Evolutionary conservation across 1,284 basidiomycete species (phyloP).

Genomic region (Takashimella koratensis): DNA sequence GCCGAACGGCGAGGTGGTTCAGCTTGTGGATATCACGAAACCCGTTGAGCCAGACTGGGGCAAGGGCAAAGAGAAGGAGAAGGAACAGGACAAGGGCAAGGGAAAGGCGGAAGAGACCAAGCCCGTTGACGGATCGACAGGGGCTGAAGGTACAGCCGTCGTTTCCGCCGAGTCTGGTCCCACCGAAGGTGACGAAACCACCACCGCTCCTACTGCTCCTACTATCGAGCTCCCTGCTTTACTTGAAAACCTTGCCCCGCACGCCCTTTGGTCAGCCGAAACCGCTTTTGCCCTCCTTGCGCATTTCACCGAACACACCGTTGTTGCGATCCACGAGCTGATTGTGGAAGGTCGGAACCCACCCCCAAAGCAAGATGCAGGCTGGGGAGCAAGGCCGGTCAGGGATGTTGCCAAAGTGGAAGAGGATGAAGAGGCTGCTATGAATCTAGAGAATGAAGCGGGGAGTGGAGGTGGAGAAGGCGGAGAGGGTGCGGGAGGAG

Average conservation of each 20-base stretch:
- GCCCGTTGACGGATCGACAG: not conserved
- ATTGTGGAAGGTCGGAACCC: slow-evolving; percentile 71
- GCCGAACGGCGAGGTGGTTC: slow-evolving; percentile 69
- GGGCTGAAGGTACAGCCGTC: slow-evolving; percentile 10
- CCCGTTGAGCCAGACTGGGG: slow-evolving; percentile 54
- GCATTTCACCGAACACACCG: slow-evolving; percentile 61
- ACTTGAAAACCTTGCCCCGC: slow-evolving; percentile 16
- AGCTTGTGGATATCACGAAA: slow-evolving; percentile 69
- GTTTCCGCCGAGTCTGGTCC: slow-evolving; percentile 2
- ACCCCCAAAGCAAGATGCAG: slow-evolving; percentile 55
- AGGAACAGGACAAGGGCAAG: slow-evolving; percentile 3
- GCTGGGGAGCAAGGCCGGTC: slow-evolving; percentile 44
- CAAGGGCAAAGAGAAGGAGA: slow-evolving; percentile 4
- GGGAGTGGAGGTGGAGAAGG: slow-evolving; percentile 25
- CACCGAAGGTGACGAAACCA: slow-evolving; percentile 7
- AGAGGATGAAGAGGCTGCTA: slow-evolving; percentile 33
- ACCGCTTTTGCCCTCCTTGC: slow-evolving; percentile 58
- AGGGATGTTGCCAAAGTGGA: slow-evolving; percentile 41
- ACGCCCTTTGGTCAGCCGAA: slow-evolving; percentile 62
- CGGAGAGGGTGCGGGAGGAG: slow-evolving; percentile 12
- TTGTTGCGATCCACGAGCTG: slow-evolving; percentile 65
- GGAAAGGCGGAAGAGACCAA: slow-evolving; percentile 7
- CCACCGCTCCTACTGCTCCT: slow-evolving; percentile 14
- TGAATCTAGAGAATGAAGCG: slow-evolving; percentile 28
- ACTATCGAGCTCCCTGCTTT: slow-evolving; percentile 11